Evolutionary conservation across 306 rosid species (phyloP).

Genomic region (Gynostemma pentaphyllum): DNA sequence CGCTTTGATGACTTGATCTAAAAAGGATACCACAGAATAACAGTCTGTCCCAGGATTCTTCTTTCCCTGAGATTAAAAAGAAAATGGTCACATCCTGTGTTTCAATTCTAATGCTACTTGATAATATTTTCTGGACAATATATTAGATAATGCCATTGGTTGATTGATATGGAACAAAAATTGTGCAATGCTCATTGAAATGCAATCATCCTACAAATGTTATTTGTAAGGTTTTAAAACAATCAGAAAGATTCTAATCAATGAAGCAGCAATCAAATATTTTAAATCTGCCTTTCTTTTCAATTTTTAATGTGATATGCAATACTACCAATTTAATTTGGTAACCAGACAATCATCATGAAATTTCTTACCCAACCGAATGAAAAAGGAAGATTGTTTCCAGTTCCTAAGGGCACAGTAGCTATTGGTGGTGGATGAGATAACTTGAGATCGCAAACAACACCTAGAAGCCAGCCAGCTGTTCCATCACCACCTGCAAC

Average conservation of each 20-base stretch:
- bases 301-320: not conserved
- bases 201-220: not conserved
- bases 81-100: not conserved
- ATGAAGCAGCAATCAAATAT: not conserved
- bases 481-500: conserved; percentile 99
- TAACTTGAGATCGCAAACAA: conserved; percentile 80
- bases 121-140: not conserved
- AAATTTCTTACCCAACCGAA: conserved; percentile 84
- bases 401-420: conserved; percentile 89
- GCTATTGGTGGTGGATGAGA: conserved; percentile 84
- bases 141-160: not conserved
- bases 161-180: not conserved
- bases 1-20: conserved; percentile 58
- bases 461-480: conserved; percentile 99
- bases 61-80: conserved; percentile 59
- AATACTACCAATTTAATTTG: not conserved
- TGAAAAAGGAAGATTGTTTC: conserved; percentile 96
- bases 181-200: not conserved
- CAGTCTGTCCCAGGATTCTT: conserved; percentile 81
- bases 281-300: not conserved
- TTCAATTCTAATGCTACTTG: not conserved
- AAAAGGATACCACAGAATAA: conserved; percentile 51
- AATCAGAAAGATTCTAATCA: not conserved
- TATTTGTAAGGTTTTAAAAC: not conserved
- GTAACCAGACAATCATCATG: not conserved